Base-by-base conservation (phyloP, 2,329 filamentous ascomycete species). In the Fusarium penzigii region DNA sequence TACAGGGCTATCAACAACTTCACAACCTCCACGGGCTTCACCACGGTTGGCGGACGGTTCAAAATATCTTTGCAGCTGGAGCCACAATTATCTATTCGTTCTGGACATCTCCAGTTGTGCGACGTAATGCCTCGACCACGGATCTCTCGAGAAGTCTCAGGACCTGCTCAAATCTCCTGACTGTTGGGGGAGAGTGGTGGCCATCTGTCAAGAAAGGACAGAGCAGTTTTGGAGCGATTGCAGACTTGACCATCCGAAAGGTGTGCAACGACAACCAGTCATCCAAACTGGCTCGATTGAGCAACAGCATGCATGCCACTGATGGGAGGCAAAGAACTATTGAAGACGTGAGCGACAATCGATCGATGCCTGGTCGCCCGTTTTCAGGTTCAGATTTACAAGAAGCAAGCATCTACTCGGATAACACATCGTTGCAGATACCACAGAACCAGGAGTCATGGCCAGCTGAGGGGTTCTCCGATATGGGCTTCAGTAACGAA, bases 151-250 rank as follows among this genome's bases (percentile, higher is more conserved):
- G 46, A 32, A 59, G 53, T n/a, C 36, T 67, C 13, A 63, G 71
- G 7, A 65, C 58, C 0, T 73, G 70, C 40, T 72, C 70, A 0
- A 73, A 65, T 39, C 62, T 73, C 3, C 63, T 74, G 3, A 71
- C 67, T n/a, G 64, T 72, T 14, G 71, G 70, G 4, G 69, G 72
- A 5, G 70, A 73, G 47, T 74, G 71, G 71, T 74, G 72, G 72
- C 70, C 70, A 7, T 71, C 68, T 1, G 68, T 68, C 16, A 68
- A 65, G 12, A 68, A 56, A 7, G 67, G 67, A 2, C 66, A 66
- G 36, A 55, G 60, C 3, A 70, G 65, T 40, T 70, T 72, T 42
- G 69, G 57, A 3, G 49, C 50, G 9, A 44, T 53, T 12, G 53
- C 53, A 7, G 53, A 56, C 40, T 29, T 56, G 8, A 56, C 53